These are phyloP conservation scores for Eragrostis curvula DNA, from an alignment of 176 grass and related monocot species.

Conservation along the genomic window DNA sequence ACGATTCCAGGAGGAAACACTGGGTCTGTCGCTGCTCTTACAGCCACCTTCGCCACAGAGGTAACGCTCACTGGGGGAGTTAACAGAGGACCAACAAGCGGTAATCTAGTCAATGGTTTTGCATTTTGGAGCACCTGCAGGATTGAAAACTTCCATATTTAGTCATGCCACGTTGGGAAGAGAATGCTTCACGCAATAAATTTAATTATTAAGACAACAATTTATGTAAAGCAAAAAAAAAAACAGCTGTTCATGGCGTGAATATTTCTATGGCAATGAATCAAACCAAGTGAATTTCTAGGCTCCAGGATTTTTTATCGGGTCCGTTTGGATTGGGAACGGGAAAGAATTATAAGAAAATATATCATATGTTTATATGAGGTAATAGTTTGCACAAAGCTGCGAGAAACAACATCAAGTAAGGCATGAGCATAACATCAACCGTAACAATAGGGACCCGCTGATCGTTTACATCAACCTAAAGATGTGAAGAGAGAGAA, in stretches of 20 bases:
- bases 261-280: not conserved
- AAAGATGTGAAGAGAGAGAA: not conserved
- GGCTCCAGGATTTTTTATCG: not conserved
- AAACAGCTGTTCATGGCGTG: not conserved
- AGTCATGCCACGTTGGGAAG: not conserved
- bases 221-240: constrained; percentile 9
- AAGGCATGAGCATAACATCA: not conserved
- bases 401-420: not conserved
- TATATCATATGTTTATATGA: not conserved
- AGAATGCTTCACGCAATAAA: not conserved
- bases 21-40: constrained; percentile 78
- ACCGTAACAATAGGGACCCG: not conserved
- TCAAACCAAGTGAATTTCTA: not conserved
- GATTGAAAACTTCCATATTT: constrained; percentile 4
- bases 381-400: not conserved
- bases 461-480: not conserved
- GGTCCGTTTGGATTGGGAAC: not conserved
- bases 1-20: constrained; percentile 92
- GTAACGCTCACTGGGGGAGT: constrained; percentile 79
- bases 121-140: constrained; percentile 71
- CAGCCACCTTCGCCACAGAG: constrained; percentile 71
- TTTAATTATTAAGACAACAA: not conserved
- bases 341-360: not conserved
- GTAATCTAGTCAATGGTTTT: constrained; percentile 71
- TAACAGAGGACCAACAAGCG: constrained; percentile 73